Evolutionary conservation across 106 monocot genomes (phyloP).

Genomic region (Dendrobium catenatum): DNA sequence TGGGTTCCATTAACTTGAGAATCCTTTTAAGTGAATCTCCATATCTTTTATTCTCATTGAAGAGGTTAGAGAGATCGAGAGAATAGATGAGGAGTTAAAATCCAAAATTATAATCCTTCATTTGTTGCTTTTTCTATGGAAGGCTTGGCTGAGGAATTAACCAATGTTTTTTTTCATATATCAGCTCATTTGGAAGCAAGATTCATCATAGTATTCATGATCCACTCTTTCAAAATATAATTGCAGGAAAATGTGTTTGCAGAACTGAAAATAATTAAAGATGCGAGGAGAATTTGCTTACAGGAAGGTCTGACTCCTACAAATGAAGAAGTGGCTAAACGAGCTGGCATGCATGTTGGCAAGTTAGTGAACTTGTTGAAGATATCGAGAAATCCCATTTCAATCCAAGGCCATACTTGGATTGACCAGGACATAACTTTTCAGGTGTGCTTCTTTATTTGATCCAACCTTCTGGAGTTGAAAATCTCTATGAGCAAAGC

Average conservation of each 20-base stretch:
- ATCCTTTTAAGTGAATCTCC: too few species aligned
- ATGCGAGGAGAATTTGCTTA: conserved; percentile 39
- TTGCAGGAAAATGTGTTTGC: conserved; percentile 69
- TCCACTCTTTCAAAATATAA: neutral
- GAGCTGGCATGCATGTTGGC: conserved; percentile 50
- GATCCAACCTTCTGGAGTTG: neutral
- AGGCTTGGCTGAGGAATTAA: neutral
- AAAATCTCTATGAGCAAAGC: neutral
- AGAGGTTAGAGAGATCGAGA: too few species aligned
- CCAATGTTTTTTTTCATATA: neutral
- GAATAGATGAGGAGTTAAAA: neutral
- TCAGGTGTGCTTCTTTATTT: conserved; percentile 48
- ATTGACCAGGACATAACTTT: conserved; percentile 50
- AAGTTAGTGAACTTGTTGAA: conserved; percentile 41
- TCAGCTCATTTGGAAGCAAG: neutral
- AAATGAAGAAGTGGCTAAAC: conserved; percentile 63
- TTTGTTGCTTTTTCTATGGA: neutral
- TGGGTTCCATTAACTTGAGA: neutral
- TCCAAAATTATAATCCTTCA: neutral
- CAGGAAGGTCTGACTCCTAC: conserved; percentile 59
- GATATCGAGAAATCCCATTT: conserved; percentile 57
- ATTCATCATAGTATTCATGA: neutral
- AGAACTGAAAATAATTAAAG: conserved; percentile 56
- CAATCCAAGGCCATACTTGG: conserved; percentile 62
- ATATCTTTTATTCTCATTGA: too few species aligned